Percentiles rank a stretch among this genome's conserved stretches.
These are phyloP conservation scores for Annulohypoxylon stygium DNA, from an alignment of 495 filamentous ascomycete genomes.

Conservation along the genomic window DNA sequence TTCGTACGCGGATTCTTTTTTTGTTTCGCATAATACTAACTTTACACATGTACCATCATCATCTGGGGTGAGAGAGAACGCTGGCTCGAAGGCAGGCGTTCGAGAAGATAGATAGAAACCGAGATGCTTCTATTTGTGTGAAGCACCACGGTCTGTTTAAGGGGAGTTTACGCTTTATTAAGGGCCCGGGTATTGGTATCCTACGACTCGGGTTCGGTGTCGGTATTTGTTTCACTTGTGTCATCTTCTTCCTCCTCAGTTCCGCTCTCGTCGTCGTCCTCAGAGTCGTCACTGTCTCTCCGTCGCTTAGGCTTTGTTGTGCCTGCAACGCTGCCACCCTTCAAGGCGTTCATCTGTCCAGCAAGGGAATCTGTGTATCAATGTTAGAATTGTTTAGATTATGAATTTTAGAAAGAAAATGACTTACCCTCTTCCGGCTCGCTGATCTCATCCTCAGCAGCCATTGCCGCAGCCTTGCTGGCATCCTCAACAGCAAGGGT, in stretches of 20 bases:
- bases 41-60: constrained; percentile 25
- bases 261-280: constrained; percentile 84
- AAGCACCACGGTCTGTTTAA: constrained; percentile 1
- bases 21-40: constrained; percentile 18
- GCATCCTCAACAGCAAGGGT: constrained; percentile 91
- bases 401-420: constrained; percentile 10
- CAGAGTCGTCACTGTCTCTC: constrained; percentile 67
- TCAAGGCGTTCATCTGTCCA: constrained; percentile 93
- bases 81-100: background rate
- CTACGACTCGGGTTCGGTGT: constrained; percentile 75
- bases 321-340: constrained; percentile 69
- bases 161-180: constrained; percentile 5
- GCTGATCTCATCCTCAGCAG: constrained; percentile 92
- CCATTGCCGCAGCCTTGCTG: constrained; percentile 82
- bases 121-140: constrained; percentile 3
- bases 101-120: background rate
- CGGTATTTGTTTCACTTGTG: constrained; percentile 83
- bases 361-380: constrained; percentile 82
- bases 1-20: constrained; percentile 15
- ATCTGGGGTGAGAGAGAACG: background rate
- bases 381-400: constrained; percentile 49
- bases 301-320: constrained; percentile 67
- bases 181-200: background rate
- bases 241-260: constrained; percentile 85
- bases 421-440: constrained; percentile 95